Evolutionary conservation across 345 rosid species (phyloP).

Genomic region (Arabidopsis thaliana): DNA sequence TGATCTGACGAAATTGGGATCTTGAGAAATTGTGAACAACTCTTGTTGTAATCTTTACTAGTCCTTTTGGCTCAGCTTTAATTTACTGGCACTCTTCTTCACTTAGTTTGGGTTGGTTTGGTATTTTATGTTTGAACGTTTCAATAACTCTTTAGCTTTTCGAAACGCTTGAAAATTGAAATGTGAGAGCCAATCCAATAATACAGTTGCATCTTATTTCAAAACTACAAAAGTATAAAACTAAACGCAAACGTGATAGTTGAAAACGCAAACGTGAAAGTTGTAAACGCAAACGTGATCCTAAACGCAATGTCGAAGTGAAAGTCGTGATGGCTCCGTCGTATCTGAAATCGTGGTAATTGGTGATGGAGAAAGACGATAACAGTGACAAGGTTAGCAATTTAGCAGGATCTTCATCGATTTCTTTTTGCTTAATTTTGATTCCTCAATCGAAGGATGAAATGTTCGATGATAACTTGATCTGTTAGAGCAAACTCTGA

Average conservation of each 20-base stretch:
- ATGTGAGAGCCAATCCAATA: not conserved
- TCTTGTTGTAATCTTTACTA: slow-evolving; percentile 38
- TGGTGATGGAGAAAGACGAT: slow-evolving; percentile 35
- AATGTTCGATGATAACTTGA: not conserved
- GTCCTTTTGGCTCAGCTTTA: not conserved
- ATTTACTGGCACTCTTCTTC: not conserved
- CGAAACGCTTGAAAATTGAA: not conserved
- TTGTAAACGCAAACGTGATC: slow-evolving; percentile 1
- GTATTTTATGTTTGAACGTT: not conserved
- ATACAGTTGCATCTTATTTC: not conserved
- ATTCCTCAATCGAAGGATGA: slow-evolving; percentile 5
- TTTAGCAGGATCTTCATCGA: not conserved
- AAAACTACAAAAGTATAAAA: too few relatives aligned
- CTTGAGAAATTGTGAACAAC: slow-evolving; percentile 31
- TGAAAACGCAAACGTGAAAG: slow-evolving; percentile 6
- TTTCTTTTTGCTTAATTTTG: slow-evolving; percentile 1
- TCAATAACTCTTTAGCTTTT: not conserved
- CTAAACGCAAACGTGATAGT: not conserved
- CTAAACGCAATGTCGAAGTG: not conserved
- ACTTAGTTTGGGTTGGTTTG: not conserved
- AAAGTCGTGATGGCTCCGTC: slow-evolving; percentile 29
- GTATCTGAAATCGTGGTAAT: slow-evolving; percentile 11
- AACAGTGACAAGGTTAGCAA: slow-evolving; percentile 33
- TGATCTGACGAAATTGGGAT: slow-evolving; percentile 39
- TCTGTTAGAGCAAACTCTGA: slow-evolving; percentile 22